A percentile compares a stretch with the other conserved stretches of the same genome.
phyloP scores from a whole-genome alignment of 108 stramenopile species.

The Nannochloropsis oceanica region DNA sequence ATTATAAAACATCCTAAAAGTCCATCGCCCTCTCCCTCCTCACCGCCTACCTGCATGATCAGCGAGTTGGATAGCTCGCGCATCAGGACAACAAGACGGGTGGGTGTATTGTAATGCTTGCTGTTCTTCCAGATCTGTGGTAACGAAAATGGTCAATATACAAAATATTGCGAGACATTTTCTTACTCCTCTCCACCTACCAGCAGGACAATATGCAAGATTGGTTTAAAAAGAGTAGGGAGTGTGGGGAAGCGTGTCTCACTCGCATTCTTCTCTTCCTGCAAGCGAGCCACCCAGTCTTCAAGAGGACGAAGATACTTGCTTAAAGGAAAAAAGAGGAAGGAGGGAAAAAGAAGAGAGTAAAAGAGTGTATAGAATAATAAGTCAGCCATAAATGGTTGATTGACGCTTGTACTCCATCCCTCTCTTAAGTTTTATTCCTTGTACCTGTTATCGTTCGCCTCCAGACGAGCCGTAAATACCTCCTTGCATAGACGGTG shows the following conservation, averaged over 20 bases:
- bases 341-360: background rate
- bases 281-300: slow-evolving; percentile 48
- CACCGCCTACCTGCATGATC: slow-evolving; percentile 57
- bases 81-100: slow-evolving; percentile 65
- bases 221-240: slow-evolving; percentile 54
- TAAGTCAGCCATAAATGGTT: background rate
- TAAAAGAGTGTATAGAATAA: no score
- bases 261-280: slow-evolving; percentile 9
- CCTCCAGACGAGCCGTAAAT: slow-evolving; percentile 60
- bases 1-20: background rate
- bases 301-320: slow-evolving; percentile 70
- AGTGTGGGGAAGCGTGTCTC: background rate
- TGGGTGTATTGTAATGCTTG: slow-evolving; percentile 71
- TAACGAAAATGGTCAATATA: background rate
- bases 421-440: background rate
- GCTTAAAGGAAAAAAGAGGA: background rate
- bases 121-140: slow-evolving; percentile 75
- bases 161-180: background rate
- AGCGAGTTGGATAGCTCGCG: slow-evolving; percentile 71
- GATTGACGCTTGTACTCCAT: background rate
- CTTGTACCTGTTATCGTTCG: slow-evolving; percentile 58
- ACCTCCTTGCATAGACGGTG: slow-evolving; percentile 65
- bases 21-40: background rate
- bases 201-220: slow-evolving; percentile 61
- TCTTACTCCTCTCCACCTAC: background rate